These are phyloP conservation scores for Coemansia sp. DNA, from an alignment of 192 early-diverging fungal genomes.

Conservation along the genomic window DNA sequence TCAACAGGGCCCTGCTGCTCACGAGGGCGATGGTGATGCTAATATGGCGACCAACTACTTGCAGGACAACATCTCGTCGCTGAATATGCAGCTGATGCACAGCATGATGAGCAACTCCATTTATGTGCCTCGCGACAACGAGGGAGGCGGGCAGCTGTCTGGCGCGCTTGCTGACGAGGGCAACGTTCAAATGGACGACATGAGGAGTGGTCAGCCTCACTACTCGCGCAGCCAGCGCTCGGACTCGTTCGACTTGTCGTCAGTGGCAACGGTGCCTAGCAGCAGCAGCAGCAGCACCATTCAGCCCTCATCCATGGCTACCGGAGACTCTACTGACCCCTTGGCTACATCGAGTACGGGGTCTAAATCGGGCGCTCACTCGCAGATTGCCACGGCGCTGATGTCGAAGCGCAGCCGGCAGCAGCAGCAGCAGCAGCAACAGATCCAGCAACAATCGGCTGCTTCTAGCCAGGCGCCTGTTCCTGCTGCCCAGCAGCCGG, in stretches of 20 bases:
- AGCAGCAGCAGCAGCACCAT: background rate
- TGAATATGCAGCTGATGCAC: slow-evolving; percentile 46
- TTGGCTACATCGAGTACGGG: background rate
- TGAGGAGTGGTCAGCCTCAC: background rate
- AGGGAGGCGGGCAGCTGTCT: background rate
- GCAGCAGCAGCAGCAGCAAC: slow-evolving; percentile 16
- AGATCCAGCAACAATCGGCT: slow-evolving; percentile 10
- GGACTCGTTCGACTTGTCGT: slow-evolving; percentile 38
- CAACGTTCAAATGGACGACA: slow-evolving; percentile 28
- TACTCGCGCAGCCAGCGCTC: slow-evolving; percentile 37
- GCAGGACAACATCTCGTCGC: slow-evolving; percentile 13
- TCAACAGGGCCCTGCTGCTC: background rate
- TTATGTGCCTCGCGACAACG: slow-evolving; percentile 7
- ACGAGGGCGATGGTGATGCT: background rate
- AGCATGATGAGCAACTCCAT: slow-evolving; percentile 30
- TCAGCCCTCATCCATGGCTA: background rate
- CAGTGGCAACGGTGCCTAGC: slow-evolving; percentile 33
- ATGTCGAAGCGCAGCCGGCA: slow-evolving; percentile 25
- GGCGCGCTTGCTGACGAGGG: background rate
- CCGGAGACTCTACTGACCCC: background rate
- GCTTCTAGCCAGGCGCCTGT: background rate
- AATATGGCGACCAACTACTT: background rate
- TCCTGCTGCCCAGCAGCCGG: background rate
- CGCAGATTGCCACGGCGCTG: slow-evolving; percentile 42
- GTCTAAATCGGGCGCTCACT: slow-evolving; percentile 26